Percentiles rank a stretch among this genome's conserved stretches.
These are phyloP conservation scores for Xylaria sp. DNA, from an alignment of 2,329 filamentous ascomycete genomes.

Conservation along the genomic window DNA sequence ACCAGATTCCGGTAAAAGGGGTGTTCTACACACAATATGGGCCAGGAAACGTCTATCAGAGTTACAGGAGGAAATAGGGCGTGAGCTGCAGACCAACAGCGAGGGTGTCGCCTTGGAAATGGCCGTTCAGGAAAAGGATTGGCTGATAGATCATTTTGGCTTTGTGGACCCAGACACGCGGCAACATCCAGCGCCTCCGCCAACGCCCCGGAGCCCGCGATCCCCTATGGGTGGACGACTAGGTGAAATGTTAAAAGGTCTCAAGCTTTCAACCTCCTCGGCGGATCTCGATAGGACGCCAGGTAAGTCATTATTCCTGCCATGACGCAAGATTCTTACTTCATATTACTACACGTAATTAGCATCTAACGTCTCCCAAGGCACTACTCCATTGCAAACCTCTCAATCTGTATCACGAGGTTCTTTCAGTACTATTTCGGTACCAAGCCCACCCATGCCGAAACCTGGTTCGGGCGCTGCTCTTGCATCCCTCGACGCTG, in stretches of 20 bases:
- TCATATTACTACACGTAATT: background rate
- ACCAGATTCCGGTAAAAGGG: conserved; percentile 75
- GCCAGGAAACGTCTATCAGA: conserved; percentile 82
- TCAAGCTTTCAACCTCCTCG: conserved; percentile 80
- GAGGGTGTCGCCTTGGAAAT: conserved; percentile 88
- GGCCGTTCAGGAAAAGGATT: conserved; percentile 82
- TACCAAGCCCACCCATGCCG: conserved; percentile 22
- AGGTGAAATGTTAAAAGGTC: conserved; percentile 80
- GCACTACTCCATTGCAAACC: conserved; percentile 24
- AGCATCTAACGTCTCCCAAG: conserved; percentile 23
- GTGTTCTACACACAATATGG: conserved; percentile 90
- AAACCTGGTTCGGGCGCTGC: conserved; percentile 37
- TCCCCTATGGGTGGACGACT: conserved; percentile 74
- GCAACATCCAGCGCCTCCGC: conserved; percentile 41
- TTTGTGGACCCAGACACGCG: conserved; percentile 56
- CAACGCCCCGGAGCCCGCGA: conserved; percentile 66
- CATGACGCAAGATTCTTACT: conserved; percentile 44
- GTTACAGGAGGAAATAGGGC: conserved; percentile 78
- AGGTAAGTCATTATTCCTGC: conserved; percentile 54
- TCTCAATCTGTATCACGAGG: conserved; percentile 25
- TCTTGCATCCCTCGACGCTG: conserved; percentile 53
- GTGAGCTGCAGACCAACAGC: conserved; percentile 76
- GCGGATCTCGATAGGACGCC: conserved; percentile 66
- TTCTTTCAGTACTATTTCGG: conserved; percentile 51
- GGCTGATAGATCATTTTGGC: conserved; percentile 86